phyloP scores from a whole-genome alignment of 441 rosid species.

The Brassica balearica region DNA sequence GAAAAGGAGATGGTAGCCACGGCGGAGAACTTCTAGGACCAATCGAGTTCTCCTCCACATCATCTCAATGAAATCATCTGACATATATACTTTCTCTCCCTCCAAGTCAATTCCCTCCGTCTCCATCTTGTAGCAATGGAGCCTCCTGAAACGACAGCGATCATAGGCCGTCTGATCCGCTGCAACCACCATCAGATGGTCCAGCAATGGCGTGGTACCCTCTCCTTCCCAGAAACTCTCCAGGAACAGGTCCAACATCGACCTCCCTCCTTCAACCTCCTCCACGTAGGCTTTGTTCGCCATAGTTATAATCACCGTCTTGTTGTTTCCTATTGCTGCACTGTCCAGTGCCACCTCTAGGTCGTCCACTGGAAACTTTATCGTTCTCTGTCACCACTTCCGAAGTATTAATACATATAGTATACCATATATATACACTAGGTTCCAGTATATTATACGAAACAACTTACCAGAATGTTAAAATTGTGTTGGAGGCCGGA shows the following conservation, averaged over 20 bases:
- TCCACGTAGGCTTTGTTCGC: not conserved
- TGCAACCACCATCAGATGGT: not conserved
- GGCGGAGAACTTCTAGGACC: not conserved
- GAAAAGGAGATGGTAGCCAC: not conserved
- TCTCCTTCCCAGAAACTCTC: conserved; percentile 1
- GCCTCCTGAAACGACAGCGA: conserved; percentile 5
- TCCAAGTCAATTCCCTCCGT: not conserved
- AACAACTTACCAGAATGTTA: not conserved
- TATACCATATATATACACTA: not conserved
- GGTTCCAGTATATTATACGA: not conserved
- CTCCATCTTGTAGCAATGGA: not conserved
- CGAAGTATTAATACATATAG: not conserved
- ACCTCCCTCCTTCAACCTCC: not conserved
- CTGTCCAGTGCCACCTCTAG: conserved; percentile 1
- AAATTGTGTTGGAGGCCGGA: not conserved
- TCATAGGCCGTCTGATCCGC: not conserved
- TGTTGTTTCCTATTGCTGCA: not conserved
- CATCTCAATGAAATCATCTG: not conserved
- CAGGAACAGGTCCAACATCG: not conserved
- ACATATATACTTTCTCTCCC: conserved; percentile 1
- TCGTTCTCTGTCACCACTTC: not conserved
- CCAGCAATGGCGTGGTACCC: not conserved
- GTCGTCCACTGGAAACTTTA: conserved; percentile 1
- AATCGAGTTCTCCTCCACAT: conserved; percentile 2
- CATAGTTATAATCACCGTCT: not conserved